Conservation (phyloP, 208 protist genomes). For the Crithidia sp. region DNA sequence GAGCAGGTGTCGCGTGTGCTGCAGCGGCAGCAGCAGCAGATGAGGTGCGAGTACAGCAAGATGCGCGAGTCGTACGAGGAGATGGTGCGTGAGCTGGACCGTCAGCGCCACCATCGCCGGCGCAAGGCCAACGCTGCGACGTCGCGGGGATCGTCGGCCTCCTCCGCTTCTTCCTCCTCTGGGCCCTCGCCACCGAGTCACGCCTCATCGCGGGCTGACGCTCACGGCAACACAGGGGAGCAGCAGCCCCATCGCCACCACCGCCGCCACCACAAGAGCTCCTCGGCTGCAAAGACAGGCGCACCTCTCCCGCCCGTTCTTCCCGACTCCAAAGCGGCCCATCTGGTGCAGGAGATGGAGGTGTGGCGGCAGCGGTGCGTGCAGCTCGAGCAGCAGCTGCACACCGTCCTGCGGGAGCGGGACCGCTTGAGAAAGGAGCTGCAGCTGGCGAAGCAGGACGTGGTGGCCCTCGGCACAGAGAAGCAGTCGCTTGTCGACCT, state of each 20-base stretch:
- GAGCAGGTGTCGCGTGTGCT: slow-evolving; percentile 34
- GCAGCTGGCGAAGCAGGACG: slow-evolving; percentile 50
- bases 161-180: slow-evolving; percentile 13
- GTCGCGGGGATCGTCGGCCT: slow-evolving; percentile 10
- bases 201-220: neutral
- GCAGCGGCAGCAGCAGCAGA: slow-evolving; percentile 36
- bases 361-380: slow-evolving; percentile 76
- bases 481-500: slow-evolving; percentile 84
- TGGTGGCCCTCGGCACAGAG: slow-evolving; percentile 55
- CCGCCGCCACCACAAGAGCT: neutral
- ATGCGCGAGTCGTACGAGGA: slow-evolving; percentile 58
- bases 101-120: slow-evolving; percentile 21
- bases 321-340: slow-evolving; percentile 23
- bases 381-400: slow-evolving; percentile 80
- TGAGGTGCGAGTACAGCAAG: slow-evolving; percentile 46
- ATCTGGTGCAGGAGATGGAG: slow-evolving; percentile 69
- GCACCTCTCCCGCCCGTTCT: slow-evolving; percentile 15
- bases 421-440: slow-evolving; percentile 64
- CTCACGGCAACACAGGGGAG: neutral
- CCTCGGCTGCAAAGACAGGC: neutral
- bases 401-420: slow-evolving; percentile 64
- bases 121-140: slow-evolving; percentile 10
- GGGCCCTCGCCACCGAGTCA: neutral
- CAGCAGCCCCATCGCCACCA: neutral
- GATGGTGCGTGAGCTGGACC: slow-evolving; percentile 50